phyloP scores from a whole-genome alignment of 495 filamentous ascomycete species.

The Penicillium bovifimosum region DNA sequence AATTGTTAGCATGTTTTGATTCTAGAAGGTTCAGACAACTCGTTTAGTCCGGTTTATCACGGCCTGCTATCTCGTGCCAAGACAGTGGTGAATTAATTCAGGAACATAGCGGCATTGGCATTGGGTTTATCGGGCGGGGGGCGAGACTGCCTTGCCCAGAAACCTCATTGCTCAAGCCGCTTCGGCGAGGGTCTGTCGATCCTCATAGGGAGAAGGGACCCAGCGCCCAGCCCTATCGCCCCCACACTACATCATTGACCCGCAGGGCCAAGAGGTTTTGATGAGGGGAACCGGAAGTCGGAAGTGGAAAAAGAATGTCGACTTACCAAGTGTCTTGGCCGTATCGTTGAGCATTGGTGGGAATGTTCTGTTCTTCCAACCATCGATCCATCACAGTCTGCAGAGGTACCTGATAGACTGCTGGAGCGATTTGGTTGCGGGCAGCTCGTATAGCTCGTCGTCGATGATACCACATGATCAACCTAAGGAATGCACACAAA shows the following conservation, averaged over 20 bases:
- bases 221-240: conserved; percentile 23
- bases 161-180: background rate
- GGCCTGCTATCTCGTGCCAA: background rate
- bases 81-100: background rate
- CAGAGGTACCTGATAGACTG: conserved; percentile 4
- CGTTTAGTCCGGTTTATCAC: background rate
- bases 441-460: conserved; percentile 7
- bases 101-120: background rate
- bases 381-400: conserved; percentile 22
- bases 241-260: conserved; percentile 26
- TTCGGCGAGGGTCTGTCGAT: background rate
- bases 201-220: conserved; percentile 13
- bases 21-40: conserved; percentile 2
- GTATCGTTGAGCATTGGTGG: conserved; percentile 16
- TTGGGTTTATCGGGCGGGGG: background rate
- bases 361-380: conserved; percentile 25
- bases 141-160: conserved; percentile 6
- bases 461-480: conserved; percentile 26
- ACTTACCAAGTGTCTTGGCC: conserved; percentile 33
- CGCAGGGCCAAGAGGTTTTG: conserved; percentile 18
- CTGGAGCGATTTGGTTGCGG: conserved; percentile 1
- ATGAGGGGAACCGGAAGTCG: background rate
- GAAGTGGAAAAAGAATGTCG: background rate
- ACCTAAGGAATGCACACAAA: conserved; percentile 8
- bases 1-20: background rate